A percentile compares a stretch with the other conserved stretches of the same genome.
Conservation (phyloP, 306 rosid genomes). For the Vicia faba region DNA sequence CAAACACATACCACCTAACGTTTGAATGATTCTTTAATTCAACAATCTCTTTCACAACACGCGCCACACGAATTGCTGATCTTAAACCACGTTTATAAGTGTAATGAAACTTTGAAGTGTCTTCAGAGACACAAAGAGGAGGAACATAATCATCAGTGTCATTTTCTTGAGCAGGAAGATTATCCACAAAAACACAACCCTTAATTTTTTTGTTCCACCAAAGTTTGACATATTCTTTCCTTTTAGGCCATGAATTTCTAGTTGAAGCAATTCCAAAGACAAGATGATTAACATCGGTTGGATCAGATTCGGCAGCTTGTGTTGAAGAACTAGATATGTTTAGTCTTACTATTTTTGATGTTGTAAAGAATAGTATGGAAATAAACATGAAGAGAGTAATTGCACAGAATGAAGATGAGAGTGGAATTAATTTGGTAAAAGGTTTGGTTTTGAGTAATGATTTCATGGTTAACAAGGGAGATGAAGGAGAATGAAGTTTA, state of each 20-base stretch:
- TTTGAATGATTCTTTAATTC: constrained; percentile 47
- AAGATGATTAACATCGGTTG: constrained; percentile 58
- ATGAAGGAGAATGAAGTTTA: too few relatives aligned
- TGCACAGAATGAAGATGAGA: constrained; percentile 39
- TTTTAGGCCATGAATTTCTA: constrained; percentile 53
- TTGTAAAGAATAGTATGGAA: constrained; percentile 35
- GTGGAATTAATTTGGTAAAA: constrained; percentile 39
- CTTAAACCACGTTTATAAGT: constrained; percentile 48
- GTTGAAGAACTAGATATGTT: not conserved
- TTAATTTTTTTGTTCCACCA: constrained; percentile 71
- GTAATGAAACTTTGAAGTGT: constrained; percentile 70
- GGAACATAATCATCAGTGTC: constrained; percentile 47
- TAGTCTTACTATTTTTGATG: constrained; percentile 24
- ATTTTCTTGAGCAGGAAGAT: constrained; percentile 37
- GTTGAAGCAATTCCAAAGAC: constrained; percentile 80
- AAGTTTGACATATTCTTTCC: constrained; percentile 51
- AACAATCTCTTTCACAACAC: constrained; percentile 68
- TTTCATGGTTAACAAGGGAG: constrained; percentile 48
- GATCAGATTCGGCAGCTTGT: constrained; percentile 18
- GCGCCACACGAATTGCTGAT: constrained; percentile 81
- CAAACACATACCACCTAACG: constrained; percentile 91
- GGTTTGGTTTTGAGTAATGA: constrained; percentile 39
- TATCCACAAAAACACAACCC: constrained; percentile 75
- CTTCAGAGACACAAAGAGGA: constrained; percentile 59
- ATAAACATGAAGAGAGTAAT: constrained; percentile 42